phyloP scores from a whole-genome alignment of 768 basidiomycete species.

The Amanita molliuscula region DNA sequence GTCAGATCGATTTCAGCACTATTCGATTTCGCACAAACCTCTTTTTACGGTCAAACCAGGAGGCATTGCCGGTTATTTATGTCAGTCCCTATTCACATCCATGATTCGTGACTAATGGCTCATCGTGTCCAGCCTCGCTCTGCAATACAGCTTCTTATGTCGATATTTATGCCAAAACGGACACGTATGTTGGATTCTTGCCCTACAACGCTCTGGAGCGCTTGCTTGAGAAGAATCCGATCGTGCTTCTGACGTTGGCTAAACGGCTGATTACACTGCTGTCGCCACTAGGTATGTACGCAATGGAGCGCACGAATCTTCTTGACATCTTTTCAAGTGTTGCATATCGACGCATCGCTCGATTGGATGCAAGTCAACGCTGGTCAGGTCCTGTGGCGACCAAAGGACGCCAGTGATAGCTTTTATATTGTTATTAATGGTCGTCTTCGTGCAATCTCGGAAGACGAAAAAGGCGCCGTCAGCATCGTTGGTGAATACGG shows the following conservation, averaged over 20 bases:
- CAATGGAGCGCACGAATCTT: background rate
- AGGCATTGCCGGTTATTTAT: conserved; percentile 94
- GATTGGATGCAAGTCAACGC: conserved; percentile 99
- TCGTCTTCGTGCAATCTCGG: conserved; percentile 81
- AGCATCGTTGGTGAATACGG: conserved; percentile 89
- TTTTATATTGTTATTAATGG: conserved; percentile 99
- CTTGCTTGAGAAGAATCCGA: conserved; percentile 87
- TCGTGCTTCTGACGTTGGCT: conserved; percentile 89
- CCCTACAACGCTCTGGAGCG: conserved; percentile 83
- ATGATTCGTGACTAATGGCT: conserved; percentile 3
- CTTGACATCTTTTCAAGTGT: conserved; percentile 29
- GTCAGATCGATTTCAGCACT: conserved; percentile 16
- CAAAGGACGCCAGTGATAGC: conserved; percentile 84
- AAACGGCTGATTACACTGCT: conserved; percentile 94
- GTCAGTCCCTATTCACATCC: conserved; percentile 25
- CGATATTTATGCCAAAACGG: conserved; percentile 94
- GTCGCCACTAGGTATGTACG: conserved; percentile 73
- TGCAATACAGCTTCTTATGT: conserved; percentile 92
- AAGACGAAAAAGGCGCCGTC: conserved; percentile 67
- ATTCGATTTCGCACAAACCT: conserved; percentile 38
- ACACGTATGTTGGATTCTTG: conserved; percentile 95
- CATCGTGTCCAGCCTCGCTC: conserved; percentile 53
- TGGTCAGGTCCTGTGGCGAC: conserved; percentile 90
- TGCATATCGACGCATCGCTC: conserved; percentile 93
- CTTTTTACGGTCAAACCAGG: conserved; percentile 96